These are phyloP conservation scores for Epichloe aotearoae DNA, from an alignment of 2,329 filamentous ascomycete species.

Conservation along the genomic window DNA sequence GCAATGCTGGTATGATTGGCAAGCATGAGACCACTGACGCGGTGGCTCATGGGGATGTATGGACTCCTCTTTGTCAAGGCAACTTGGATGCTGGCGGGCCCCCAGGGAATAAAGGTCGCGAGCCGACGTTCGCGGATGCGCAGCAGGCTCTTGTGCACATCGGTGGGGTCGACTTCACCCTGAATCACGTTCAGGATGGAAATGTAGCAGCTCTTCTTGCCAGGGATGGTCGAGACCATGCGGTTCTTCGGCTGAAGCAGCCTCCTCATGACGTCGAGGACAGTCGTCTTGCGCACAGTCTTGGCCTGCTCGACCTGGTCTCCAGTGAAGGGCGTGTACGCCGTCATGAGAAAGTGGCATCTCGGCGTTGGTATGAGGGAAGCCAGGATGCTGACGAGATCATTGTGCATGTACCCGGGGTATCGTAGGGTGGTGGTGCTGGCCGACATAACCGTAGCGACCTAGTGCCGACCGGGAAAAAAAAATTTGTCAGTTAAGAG, in stretches of 20 bases:
- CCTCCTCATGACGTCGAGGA: slow-evolving; percentile 92
- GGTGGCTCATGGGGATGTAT: slow-evolving; percentile 85
- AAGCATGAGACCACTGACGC: slow-evolving; percentile 92
- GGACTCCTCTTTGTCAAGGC: slow-evolving; percentile 93
- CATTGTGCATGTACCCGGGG: slow-evolving; percentile 99
- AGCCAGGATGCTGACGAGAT: slow-evolving; percentile 91
- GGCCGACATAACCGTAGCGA: slow-evolving; percentile 96
- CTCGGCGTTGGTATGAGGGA: slow-evolving; percentile 92
- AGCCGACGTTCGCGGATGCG: slow-evolving; percentile 88
- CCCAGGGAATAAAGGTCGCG: slow-evolving; percentile 94
- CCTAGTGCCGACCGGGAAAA: slow-evolving; percentile 25
- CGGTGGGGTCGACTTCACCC: slow-evolving; percentile 93
- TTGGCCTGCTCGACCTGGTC: slow-evolving; percentile 95
- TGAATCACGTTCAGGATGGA: slow-evolving; percentile 98
- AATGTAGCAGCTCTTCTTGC: slow-evolving; percentile 98
- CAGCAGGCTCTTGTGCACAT: slow-evolving; percentile 94
- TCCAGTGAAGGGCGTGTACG: slow-evolving; percentile 94
- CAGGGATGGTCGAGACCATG: slow-evolving; percentile 93
- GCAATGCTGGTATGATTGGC: slow-evolving; percentile 97
- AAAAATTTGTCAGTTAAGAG: not conserved
- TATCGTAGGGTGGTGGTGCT: slow-evolving; percentile 94
- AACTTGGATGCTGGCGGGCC: slow-evolving; percentile 93
- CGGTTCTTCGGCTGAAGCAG: slow-evolving; percentile 95
- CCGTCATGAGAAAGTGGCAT: slow-evolving; percentile 96
- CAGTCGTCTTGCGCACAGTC: slow-evolving; percentile 95